Conservation (phyloP, 2,329 filamentous ascomycete species). For the Penicillium fuscoglaucum region DNA sequence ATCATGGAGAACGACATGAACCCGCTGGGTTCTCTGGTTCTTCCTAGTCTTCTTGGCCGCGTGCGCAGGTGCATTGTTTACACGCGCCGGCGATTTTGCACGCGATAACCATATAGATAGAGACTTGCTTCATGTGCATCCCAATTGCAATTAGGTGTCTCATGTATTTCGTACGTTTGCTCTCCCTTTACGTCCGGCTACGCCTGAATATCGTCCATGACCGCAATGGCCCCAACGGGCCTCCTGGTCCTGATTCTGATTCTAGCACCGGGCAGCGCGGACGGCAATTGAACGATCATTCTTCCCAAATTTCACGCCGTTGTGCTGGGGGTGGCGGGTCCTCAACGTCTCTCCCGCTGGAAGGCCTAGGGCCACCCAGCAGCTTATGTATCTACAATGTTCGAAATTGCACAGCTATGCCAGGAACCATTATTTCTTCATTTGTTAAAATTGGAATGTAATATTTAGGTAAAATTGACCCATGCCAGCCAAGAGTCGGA, state of each 20-base stretch:
- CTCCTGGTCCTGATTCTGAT: not conserved
- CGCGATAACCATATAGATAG: fast-evolving
- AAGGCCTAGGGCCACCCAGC: too few species aligned
- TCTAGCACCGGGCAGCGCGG: not conserved
- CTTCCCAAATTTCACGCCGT: not conserved
- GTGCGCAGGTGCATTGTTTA: not conserved
- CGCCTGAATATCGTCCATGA: not conserved
- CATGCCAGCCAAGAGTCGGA: constrained; percentile 10
- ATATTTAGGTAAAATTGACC: constrained; percentile 8
- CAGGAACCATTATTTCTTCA: not conserved
- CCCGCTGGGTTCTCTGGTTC: too few species aligned
- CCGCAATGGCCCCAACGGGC: not conserved
- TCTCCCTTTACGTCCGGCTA: not conserved
- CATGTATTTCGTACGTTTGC: not conserved
- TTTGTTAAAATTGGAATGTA: not conserved
- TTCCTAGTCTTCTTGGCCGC: not conserved
- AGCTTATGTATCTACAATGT: not conserved
- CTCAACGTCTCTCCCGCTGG: not conserved
- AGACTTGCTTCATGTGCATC: fast-evolving
- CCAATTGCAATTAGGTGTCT: not conserved
- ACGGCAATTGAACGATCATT: fast-evolving
- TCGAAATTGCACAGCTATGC: not conserved
- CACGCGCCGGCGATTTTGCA: not conserved
- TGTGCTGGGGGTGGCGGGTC: not conserved
- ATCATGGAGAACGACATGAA: not conserved